phyloP scores from a whole-genome alignment of 148 eudicot species.

The Cornus kousa region DNA sequence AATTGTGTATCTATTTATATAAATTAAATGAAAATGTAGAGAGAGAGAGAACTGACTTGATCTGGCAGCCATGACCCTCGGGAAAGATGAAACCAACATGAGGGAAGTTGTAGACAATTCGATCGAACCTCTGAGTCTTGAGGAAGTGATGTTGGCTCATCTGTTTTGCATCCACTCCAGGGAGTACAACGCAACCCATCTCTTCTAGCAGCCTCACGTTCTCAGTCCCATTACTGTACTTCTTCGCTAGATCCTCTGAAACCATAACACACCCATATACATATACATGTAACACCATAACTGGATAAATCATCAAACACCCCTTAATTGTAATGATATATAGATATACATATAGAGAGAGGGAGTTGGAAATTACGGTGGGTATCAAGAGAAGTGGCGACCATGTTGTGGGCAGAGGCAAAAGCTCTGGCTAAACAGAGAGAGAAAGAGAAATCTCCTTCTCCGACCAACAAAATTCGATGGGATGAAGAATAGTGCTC shows the following conservation, averaged over 20 bases:
- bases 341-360: neutral
- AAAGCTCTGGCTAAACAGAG: slow-evolving; percentile 36
- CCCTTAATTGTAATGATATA: no score
- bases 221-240: slow-evolving; percentile 23
- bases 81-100: slow-evolving; percentile 37
- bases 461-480: slow-evolving; percentile 35
- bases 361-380: neutral
- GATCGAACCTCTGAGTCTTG: slow-evolving; percentile 33
- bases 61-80: slow-evolving; percentile 31
- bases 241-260: slow-evolving; percentile 21
- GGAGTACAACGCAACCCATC: slow-evolving; percentile 25
- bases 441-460: slow-evolving; percentile 50
- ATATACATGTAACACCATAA: neutral
- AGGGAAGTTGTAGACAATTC: slow-evolving; percentile 37
- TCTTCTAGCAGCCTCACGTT: slow-evolving; percentile 31
- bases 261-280: neutral
- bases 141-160: slow-evolving; percentile 32
- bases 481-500: slow-evolving; percentile 32
- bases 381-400: slow-evolving; percentile 42
- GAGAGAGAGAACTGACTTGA: slow-evolving; percentile 18
- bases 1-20: neutral
- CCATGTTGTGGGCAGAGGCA: slow-evolving; percentile 31
- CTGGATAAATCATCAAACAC: neutral
- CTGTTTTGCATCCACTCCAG: slow-evolving; percentile 28
- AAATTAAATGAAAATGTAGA: no score